These are phyloP conservation scores for Lipomyces sp. DNA, from an alignment of 805 yeast species.

Conservation along the genomic window DNA sequence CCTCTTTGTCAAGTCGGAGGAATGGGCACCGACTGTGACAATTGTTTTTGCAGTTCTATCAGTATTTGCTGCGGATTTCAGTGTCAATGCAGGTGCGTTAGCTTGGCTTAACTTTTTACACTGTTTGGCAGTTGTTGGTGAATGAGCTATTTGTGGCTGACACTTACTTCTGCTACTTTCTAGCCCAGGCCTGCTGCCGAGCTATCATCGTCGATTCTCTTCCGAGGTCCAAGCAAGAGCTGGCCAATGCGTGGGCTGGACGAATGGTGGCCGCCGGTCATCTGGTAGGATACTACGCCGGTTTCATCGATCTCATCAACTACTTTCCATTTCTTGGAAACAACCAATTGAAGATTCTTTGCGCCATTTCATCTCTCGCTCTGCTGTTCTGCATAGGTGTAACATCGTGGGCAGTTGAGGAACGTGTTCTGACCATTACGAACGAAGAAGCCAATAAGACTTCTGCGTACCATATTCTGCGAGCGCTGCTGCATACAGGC, in stretches of 20 bases:
- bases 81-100: constrained; percentile 41
- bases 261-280: constrained; percentile 61
- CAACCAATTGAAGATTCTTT: constrained; percentile 52
- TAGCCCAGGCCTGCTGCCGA: constrained; percentile 61
- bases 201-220: constrained; percentile 62
- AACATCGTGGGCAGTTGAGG: constrained; percentile 46
- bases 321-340: constrained; percentile 44
- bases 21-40: constrained; percentile 13
- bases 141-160: background rate
- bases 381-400: constrained; percentile 44
- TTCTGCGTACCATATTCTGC: constrained; percentile 10
- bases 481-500: constrained; percentile 17
- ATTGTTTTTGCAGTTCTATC: constrained; percentile 53
- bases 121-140: no score
- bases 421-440: constrained; percentile 33
- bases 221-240: constrained; percentile 53
- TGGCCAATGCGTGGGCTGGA: constrained; percentile 67
- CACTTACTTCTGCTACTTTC: background rate
- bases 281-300: constrained; percentile 54
- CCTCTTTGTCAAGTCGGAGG: constrained; percentile 39
- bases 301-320: constrained; percentile 46
- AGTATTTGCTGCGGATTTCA: constrained; percentile 54
- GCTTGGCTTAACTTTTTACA: no score
- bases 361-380: constrained; percentile 45
- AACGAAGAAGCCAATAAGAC: constrained; percentile 1